Percentiles rank a stretch among this genome's conserved stretches.
These are phyloP conservation scores for Physaria fendleri DNA, from an alignment of 345 rosid genomes.

Conservation along the genomic window DNA sequence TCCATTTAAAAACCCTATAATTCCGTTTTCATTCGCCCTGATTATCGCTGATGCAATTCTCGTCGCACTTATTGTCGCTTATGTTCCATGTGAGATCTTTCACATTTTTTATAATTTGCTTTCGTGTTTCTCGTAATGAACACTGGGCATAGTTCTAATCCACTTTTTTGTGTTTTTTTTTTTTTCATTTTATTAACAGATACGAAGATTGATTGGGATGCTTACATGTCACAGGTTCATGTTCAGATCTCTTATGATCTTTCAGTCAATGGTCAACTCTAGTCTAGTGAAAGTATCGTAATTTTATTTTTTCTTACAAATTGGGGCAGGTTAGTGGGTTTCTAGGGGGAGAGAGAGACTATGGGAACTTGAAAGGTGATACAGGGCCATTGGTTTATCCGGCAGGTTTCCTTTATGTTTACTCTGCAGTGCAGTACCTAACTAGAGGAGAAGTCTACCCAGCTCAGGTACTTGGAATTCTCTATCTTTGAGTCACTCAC, in stretches of 20 bases:
- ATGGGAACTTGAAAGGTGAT: slow-evolving; percentile 78
- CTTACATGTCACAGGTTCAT: slow-evolving; percentile 92
- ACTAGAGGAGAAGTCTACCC: slow-evolving; percentile 67
- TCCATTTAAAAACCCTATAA: slow-evolving; percentile 33
- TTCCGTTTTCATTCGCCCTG: slow-evolving; percentile 42
- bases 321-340: slow-evolving; percentile 68
- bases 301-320: neutral
- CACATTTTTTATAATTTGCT: neutral
- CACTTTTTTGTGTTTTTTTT: neutral
- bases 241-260: neutral
- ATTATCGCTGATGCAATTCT: slow-evolving; percentile 53
- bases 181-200: slow-evolving; percentile 37
- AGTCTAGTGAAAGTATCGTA: neutral
- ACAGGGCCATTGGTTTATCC: slow-evolving; percentile 97
- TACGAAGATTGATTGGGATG: slow-evolving; percentile 99
- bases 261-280: neutral
- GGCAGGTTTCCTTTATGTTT: slow-evolving; percentile 86
- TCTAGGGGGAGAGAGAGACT: slow-evolving; percentile 88
- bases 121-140: neutral
- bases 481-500: neutral
- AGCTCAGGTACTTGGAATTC: slow-evolving; percentile 56
- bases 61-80: slow-evolving; percentile 62
- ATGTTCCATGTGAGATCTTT: slow-evolving; percentile 68
- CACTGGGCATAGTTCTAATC: neutral
- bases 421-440: slow-evolving; percentile 63